Evolutionary conservation across 768 basidiomycete genomes (phyloP), one percentile per base, ranked within the genome.

Genomic region (Termitomyces sp.): DNA sequence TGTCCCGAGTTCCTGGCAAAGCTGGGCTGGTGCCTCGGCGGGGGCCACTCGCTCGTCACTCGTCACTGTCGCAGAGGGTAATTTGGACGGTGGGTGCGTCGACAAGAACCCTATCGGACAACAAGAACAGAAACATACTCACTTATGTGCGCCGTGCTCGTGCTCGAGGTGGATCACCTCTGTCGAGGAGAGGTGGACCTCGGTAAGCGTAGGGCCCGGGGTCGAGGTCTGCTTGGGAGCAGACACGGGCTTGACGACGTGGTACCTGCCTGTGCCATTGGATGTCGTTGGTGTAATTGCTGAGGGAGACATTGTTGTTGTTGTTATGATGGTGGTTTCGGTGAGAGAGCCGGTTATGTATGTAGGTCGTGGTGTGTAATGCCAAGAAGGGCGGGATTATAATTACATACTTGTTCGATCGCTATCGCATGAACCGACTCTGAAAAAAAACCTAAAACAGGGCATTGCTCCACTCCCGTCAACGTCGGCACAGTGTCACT

Each of bases 121-220:
- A 59, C 31, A 44, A 47, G 44, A 24, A 48, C 18, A 41, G 56
- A 36, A 46, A 48, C n/a, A 50, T 47, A 80, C 88, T 81, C 72
- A 94, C 93, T 94, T 94, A 80, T 94, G 92, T 54, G 92, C 92
- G 31, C 87, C 86, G 65, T 87, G 80, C 67, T 88, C 79, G 63
- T 92, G 83, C 71, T 98, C 94, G 63, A 94, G 78, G 46, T 77
- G 76, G 62, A 98, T 90, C 46, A 94, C 79, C 41, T 88, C 80
- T 46, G 79, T 79, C n/a, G 88, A 87, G 12, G 80, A 76, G 24
- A 85, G 55, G 61, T 72, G 73, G 20, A 62, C 61, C 47, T 61
- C 61, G 36, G 55, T n/a, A n/a, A n/a, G n/a, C n/a, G n/a, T n/a
- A n/a, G n/a, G n/a, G n/a, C n/a, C n/a, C n/a, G n/a, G n/a, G n/a